Conservation (phyloP, 108 stramenopile genomes). For the Pseudonitzschia multiseries region DNA sequence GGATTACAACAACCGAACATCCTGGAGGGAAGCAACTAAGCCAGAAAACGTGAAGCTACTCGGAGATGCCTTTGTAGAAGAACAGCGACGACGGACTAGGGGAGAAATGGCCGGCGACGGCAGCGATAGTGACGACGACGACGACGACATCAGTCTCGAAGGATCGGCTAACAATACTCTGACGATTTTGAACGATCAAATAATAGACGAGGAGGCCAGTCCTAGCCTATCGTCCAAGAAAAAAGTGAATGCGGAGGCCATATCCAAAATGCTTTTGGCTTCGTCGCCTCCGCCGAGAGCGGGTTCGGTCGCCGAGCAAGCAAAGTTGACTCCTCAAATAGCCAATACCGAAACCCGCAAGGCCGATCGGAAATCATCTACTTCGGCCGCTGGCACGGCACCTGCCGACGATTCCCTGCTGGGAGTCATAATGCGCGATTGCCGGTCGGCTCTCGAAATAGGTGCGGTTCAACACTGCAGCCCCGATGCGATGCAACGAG, state of each 20-base stretch:
- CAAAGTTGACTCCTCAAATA: neutral
- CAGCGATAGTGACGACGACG: neutral
- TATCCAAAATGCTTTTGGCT: neutral
- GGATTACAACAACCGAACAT: conserved; percentile 1
- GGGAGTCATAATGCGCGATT: neutral
- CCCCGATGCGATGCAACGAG: conserved; percentile 10
- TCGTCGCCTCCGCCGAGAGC: neutral
- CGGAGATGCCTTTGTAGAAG: conserved; percentile 29
- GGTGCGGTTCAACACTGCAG: conserved; percentile 8
- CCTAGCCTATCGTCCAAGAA: neutral
- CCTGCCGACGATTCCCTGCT: neutral
- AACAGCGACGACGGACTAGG: conserved; percentile 20
- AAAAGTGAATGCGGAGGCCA: neutral
- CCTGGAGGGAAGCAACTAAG: conserved; percentile 39
- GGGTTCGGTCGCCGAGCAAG: neutral
- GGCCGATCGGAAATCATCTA: neutral
- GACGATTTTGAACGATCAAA: neutral
- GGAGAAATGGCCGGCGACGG: neutral
- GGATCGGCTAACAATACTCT: conserved; percentile 18
- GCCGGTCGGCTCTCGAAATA: neutral
- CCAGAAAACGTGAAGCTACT: conserved; percentile 26
- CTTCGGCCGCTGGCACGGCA: too few relatives aligned
- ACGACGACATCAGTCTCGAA: conserved; percentile 29
- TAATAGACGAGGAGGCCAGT: neutral
- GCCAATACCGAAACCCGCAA: neutral